These are phyloP conservation scores for Tuber borchii DNA, from an alignment of 495 filamentous ascomycete genomes.

Conservation along the genomic window DNA sequence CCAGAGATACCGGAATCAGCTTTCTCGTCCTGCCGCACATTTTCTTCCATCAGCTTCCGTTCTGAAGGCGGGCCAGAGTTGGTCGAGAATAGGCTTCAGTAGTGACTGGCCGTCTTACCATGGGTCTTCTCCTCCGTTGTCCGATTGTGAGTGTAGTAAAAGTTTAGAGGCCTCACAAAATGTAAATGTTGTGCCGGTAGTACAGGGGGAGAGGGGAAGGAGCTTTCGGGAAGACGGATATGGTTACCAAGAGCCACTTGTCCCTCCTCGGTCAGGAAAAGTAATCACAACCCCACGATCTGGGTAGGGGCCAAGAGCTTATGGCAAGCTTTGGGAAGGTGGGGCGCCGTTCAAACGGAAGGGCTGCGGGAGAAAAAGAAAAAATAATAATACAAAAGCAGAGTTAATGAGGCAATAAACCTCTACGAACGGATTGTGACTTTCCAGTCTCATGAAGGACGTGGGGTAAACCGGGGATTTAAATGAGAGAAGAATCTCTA, in stretches of 20 bases:
- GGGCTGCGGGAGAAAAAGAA: background rate
- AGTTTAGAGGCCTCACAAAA: background rate
- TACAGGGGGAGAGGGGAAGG: background rate
- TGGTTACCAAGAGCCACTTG: background rate
- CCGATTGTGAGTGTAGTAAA: background rate
- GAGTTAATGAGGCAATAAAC: background rate
- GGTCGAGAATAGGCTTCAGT: background rate
- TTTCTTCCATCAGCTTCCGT: constrained; percentile 6
- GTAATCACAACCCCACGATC: constrained; percentile 16
- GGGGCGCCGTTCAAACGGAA: background rate
- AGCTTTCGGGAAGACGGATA: background rate
- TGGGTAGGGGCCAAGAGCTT: constrained; percentile 16
- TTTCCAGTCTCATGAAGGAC: background rate
- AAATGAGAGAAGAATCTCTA: background rate
- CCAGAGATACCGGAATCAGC: constrained; percentile 34
- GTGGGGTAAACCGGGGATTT: constrained; percentile 1
- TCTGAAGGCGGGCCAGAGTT: background rate
- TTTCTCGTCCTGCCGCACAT: constrained; percentile 1
- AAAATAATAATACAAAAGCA: background rate
- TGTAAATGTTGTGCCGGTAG: constrained; percentile 3
- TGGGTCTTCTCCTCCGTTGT: constrained; percentile 22
- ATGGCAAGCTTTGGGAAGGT: background rate
- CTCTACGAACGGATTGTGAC: background rate
- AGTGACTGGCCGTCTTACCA: constrained; percentile 8
- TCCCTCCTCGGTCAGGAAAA: constrained; percentile 5